phyloP scores from a whole-genome alignment of 495 filamentous ascomycete species.

The Astrothelium macrocarpum region DNA sequence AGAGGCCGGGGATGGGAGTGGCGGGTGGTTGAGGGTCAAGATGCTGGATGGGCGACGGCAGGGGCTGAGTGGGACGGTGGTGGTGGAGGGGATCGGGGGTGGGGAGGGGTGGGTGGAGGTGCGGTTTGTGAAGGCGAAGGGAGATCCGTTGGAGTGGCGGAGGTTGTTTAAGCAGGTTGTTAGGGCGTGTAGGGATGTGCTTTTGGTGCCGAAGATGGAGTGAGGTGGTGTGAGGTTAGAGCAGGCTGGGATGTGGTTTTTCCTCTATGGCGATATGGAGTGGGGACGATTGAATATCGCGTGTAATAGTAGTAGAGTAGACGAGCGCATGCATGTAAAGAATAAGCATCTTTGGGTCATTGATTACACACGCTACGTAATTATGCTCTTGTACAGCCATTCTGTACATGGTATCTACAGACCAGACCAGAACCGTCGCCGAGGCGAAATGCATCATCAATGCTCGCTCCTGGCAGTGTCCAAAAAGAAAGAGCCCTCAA shows the following conservation, averaged over 20 bases:
- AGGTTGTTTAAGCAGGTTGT: slow-evolving; percentile 92
- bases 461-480: not conserved
- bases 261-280: not conserved
- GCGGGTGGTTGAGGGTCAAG: slow-evolving; percentile 57
- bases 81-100: slow-evolving; percentile 48
- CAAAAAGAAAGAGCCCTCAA: not conserved
- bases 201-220: slow-evolving; percentile 33
- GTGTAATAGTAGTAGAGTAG: not conserved
- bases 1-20: slow-evolving; percentile 23
- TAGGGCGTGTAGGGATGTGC: slow-evolving; percentile 70
- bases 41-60: slow-evolving; percentile 73
- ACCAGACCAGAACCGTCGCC: not conserved
- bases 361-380: not conserved
- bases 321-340: not conserved
- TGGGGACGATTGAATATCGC: not conserved
- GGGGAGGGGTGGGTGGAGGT: slow-evolving; percentile 63
- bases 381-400: not conserved
- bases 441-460: not conserved
- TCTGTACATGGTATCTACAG: not conserved
- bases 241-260: not conserved
- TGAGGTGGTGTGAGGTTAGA: not conserved
- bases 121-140: slow-evolving; percentile 86
- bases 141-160: slow-evolving; percentile 94
- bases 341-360: not conserved
- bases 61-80: slow-evolving; percentile 69